phyloP scores from a whole-genome alignment of 2,329 filamentous ascomycete species.

The Catunica adiposa region DNA sequence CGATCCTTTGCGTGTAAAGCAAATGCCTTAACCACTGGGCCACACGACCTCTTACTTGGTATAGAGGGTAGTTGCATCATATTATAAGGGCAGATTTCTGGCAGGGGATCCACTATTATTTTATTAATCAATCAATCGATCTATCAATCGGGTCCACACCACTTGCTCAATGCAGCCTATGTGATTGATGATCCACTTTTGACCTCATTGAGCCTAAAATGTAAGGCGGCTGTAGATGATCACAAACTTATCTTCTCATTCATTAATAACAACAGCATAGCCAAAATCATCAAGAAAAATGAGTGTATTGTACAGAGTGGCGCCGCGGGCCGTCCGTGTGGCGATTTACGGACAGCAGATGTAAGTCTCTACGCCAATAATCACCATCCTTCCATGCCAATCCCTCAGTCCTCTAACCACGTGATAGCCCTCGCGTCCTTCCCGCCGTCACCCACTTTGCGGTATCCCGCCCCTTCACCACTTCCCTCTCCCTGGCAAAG shows the following conservation, averaged over 20 bases:
- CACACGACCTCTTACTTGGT: slow-evolving; percentile 19
- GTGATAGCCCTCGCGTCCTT: background rate
- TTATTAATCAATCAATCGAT: too few species aligned
- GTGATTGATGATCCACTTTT: background rate
- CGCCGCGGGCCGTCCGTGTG: slow-evolving; percentile 2
- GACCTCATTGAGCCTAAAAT: background rate
- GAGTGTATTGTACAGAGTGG: slow-evolving; percentile 3
- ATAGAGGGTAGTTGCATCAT: background rate
- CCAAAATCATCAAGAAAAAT: background rate
- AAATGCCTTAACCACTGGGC: slow-evolving; percentile 26
- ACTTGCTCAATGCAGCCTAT: background rate
- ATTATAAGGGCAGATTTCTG: background rate
- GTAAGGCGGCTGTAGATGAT: background rate
- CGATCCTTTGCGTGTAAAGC: slow-evolving; percentile 29
- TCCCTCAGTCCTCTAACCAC: background rate
- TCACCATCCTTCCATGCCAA: background rate
- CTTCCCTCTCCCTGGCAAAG: slow-evolving; percentile 22
- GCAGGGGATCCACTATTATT: too few species aligned
- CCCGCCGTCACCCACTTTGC: background rate
- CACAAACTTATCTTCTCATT: background rate
- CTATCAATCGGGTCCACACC: background rate
- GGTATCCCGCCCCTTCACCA: slow-evolving; percentile 18
- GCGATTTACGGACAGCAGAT: background rate
- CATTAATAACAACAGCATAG: background rate
- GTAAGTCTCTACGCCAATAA: slow-evolving; percentile 4